Conservation (phyloP, 768 basidiomycete genomes). For the Leucosporidium yakuticum region DNA sequence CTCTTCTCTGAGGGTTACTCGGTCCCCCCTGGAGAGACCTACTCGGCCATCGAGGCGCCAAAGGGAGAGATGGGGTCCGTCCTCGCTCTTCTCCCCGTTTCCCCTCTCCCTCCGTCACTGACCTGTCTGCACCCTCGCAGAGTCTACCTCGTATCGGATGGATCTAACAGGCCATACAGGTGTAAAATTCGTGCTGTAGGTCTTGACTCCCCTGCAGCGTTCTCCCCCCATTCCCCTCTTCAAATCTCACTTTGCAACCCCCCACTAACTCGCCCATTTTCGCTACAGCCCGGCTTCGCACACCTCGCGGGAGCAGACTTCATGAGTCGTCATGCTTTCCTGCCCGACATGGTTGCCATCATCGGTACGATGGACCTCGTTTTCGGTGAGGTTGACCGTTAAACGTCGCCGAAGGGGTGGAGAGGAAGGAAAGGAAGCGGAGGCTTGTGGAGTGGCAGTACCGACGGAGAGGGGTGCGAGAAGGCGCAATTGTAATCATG, state of each 20-base stretch:
- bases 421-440: too few relatives aligned
- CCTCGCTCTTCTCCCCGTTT: background rate
- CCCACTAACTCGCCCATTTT: background rate
- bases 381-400: conserved; percentile 38
- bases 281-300: conserved; percentile 30
- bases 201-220: too few relatives aligned
- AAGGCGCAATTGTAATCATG: too few relatives aligned
- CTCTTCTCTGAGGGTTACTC: conserved; percentile 89
- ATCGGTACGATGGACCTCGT: conserved; percentile 77
- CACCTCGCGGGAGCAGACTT: conserved; percentile 95
- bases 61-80: conserved; percentile 79
- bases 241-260: background rate
- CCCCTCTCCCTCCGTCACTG: background rate
- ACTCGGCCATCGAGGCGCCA: conserved; percentile 94
- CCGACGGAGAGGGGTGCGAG: too few relatives aligned
- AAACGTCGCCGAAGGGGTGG: background rate
- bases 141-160: conserved; percentile 97
- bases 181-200: conserved; percentile 86
- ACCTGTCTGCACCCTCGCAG: conserved; percentile 73
- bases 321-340: conserved; percentile 82
- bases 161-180: conserved; percentile 89
- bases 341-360: conserved; percentile 56
- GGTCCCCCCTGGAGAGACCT: conserved; percentile 82
- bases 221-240: conserved; percentile 41
- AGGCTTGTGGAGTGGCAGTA: too few relatives aligned